phyloP scores from a whole-genome alignment of 1,139 yeast species.

The Saccharomyces hybrid region DNA sequence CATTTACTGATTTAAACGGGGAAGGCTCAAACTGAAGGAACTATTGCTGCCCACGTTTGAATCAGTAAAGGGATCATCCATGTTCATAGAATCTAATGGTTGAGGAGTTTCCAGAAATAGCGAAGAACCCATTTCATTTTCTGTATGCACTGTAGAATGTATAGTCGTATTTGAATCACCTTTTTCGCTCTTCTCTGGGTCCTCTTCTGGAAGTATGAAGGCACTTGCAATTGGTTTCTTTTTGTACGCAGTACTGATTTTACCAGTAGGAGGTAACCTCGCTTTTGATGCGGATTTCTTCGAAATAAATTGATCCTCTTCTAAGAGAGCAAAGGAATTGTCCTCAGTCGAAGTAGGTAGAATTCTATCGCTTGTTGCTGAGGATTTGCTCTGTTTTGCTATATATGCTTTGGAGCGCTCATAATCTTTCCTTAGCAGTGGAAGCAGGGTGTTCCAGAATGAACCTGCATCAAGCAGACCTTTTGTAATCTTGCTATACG shows the following conservation, averaged over 20 bases:
- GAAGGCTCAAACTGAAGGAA: neutral
- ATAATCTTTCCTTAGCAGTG: constrained; percentile 46
- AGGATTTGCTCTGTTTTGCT: constrained; percentile 44
- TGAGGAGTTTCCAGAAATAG: neutral
- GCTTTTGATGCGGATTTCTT: constrained; percentile 72
- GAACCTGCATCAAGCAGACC: constrained; percentile 50
- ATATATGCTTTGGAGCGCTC: constrained; percentile 43
- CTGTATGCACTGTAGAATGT: neutral
- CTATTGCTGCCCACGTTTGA: neutral
- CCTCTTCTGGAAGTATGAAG: constrained; percentile 39
- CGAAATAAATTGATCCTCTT: constrained; percentile 72
- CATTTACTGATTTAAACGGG: neutral
- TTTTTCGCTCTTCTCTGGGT: constrained; percentile 7
- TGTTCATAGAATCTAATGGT: neutral
- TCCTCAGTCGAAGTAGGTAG: constrained; percentile 34
- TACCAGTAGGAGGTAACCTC: constrained; percentile 89
- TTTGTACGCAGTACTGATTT: constrained; percentile 56
- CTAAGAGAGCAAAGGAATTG: constrained; percentile 39
- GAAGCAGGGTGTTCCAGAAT: constrained; percentile 38
- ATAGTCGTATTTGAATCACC: neutral
- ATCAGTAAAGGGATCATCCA: neutral
- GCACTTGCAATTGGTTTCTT: constrained; percentile 50
- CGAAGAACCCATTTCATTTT: neutral
- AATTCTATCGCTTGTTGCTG: constrained; percentile 30
- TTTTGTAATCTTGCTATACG: constrained; percentile 42